phyloP scores from a whole-genome alignment of 768 basidiomycete species.

The Melanogaster broomeanus region DNA sequence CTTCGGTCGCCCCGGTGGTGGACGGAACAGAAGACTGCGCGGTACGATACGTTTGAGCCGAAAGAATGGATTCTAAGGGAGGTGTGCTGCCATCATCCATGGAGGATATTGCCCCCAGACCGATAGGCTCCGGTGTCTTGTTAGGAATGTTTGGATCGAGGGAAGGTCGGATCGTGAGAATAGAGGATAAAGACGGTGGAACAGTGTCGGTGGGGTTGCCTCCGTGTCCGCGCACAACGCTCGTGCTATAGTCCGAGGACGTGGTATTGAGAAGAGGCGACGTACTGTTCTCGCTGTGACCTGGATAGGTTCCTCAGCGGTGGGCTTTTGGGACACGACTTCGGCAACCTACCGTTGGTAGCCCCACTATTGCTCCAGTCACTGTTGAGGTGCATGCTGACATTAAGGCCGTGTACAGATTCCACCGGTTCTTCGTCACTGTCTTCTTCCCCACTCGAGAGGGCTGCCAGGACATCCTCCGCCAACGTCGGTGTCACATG shows the following conservation, averaged over 20 bases:
- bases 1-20: constrained; percentile 70
- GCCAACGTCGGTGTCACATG: constrained; percentile 30
- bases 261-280: constrained; percentile 55
- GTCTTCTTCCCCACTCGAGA: constrained; percentile 53
- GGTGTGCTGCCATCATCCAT: constrained; percentile 37
- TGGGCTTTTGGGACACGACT: constrained; percentile 5
- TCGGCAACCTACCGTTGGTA: constrained; percentile 31
- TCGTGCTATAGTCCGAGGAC: constrained; percentile 67
- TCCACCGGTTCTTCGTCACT: constrained; percentile 67
- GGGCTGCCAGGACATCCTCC: constrained; percentile 35
- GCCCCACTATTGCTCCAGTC: constrained; percentile 42
- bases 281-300: constrained; percentile 44
- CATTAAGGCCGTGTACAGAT: constrained; percentile 53
- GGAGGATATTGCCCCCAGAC: constrained; percentile 36
- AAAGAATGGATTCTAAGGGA: constrained; percentile 49
- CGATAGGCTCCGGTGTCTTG: constrained; percentile 40
- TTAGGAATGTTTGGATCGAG: constrained; percentile 55
- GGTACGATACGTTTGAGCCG: constrained; percentile 65
- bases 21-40: constrained; percentile 52
- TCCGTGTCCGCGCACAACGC: constrained; percentile 58
- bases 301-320: constrained; percentile 24
- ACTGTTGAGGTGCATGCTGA: constrained; percentile 49
- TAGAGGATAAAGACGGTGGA: constrained; percentile 64
- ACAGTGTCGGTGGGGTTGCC: constrained; percentile 39
- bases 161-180: constrained; percentile 67